phyloP scores from a whole-genome alignment of 768 basidiomycete genomes.

The Scleroderma citrinum region DNA sequence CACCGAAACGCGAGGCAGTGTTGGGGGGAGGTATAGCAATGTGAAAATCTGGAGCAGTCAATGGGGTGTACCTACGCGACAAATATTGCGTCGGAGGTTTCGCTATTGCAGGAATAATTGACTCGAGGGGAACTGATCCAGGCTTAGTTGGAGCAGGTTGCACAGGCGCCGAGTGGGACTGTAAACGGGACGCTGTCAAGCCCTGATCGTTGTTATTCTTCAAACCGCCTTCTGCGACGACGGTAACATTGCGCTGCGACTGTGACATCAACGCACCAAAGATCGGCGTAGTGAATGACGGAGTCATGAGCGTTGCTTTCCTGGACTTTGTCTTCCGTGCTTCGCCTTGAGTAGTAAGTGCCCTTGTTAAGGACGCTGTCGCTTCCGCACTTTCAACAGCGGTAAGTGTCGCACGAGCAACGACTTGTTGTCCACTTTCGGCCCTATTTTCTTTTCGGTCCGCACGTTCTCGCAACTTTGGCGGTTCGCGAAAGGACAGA shows the following conservation, averaged over 20 bases:
- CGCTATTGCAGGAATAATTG: slow-evolving; percentile 72
- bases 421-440: slow-evolving; percentile 26
- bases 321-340: slow-evolving; percentile 32
- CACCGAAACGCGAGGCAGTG: slow-evolving; percentile 49
- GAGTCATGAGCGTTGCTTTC: slow-evolving; percentile 29
- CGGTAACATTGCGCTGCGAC: slow-evolving; percentile 39
- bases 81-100: slow-evolving; percentile 86
- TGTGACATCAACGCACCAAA: slow-evolving; percentile 56
- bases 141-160: slow-evolving; percentile 27
- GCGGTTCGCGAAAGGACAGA: slow-evolving; percentile 34
- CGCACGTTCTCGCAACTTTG: slow-evolving; percentile 42
- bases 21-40: slow-evolving; percentile 60
- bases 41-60: slow-evolving; percentile 69
- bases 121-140: slow-evolving; percentile 62
- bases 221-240: slow-evolving; percentile 18
- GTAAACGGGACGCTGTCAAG: background rate
- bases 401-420: slow-evolving; percentile 40
- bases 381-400: slow-evolving; percentile 38
- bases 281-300: slow-evolving; percentile 49
- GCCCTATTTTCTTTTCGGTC: slow-evolving; percentile 27
- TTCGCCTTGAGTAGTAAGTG: slow-evolving; percentile 35
- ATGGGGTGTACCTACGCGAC: slow-evolving; percentile 64
- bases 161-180: slow-evolving; percentile 8
- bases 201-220: slow-evolving; percentile 10
- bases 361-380: slow-evolving; percentile 39